These are phyloP conservation scores for Hibiscus syriacus DNA, from an alignment of 345 rosid species.

Conservation along the genomic window DNA sequence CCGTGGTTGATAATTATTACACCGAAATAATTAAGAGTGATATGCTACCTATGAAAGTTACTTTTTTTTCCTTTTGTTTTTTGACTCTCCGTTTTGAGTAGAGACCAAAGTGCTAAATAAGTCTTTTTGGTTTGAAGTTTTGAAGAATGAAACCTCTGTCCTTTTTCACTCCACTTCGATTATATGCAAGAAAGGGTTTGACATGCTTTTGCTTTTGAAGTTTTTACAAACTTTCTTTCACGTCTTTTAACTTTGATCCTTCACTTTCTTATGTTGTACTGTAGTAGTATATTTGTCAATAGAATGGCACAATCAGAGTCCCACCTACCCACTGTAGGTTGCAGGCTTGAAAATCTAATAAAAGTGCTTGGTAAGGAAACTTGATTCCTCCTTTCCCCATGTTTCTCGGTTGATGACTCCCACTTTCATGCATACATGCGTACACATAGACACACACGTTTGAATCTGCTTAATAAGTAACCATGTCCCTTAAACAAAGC, in stretches of 20 bases:
- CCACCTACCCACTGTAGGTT: neutral
- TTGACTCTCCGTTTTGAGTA: too few relatives aligned
- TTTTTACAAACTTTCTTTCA: neutral
- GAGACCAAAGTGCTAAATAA: neutral
- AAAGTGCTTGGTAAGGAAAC: neutral
- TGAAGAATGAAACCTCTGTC: conserved; percentile 9
- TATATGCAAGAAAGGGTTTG: neutral
- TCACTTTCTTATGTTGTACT: neutral
- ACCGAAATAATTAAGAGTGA: neutral
- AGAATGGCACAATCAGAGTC: neutral
- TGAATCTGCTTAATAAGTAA: too few relatives aligned
- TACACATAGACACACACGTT: too few relatives aligned
- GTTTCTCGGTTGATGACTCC: neutral
- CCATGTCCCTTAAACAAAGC: too few relatives aligned
- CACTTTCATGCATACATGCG: neutral
- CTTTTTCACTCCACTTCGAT: neutral
- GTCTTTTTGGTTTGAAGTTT: conserved; percentile 1
- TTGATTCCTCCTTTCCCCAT: neutral
- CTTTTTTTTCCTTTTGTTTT: too few relatives aligned
- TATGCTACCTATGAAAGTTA: neutral
- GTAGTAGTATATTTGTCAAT: neutral
- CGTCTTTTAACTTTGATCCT: neutral
- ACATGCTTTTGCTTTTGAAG: neutral
- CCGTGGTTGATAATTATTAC: neutral
- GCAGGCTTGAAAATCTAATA: neutral